Base-by-base conservation (phyloP, 805 yeast species). In the Candida sanyiensis region DNA sequence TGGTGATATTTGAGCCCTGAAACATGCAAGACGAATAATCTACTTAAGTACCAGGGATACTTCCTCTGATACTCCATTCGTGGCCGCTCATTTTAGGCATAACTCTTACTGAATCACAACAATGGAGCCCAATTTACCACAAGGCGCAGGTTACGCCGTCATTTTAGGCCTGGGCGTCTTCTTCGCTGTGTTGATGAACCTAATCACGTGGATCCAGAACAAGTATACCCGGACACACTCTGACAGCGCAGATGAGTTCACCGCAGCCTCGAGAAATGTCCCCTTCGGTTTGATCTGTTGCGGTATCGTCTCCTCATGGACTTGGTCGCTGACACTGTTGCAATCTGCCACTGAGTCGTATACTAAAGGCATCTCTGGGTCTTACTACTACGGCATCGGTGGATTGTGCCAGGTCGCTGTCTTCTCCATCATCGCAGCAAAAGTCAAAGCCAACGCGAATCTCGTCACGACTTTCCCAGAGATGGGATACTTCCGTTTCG, bases 61-160 rank as follows among this genome's bases (percentile, higher is more conserved):
- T n/a, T n/a, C n/a, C n/a, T n/a, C n/a, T n/a, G n/a, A n/a, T n/a
- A n/a, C n/a, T n/a, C n/a, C n/a, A n/a, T n/a, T n/a, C n/a, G n/a
- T n/a, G n/a, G n/a, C n/a, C n/a, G n/a, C n/a, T n/a, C n/a, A n/a
- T n/a, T n/a, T n/a, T n/a, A n/a, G n/a, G n/a, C n/a, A n/a, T n/a
- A n/a, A n/a, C n/a, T n/a, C n/a, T n/a, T 13, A 7, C 27, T 19
- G 33, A 17, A 15, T 7, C 28, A 18, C 10, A 3, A 31, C 28
- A 16, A 42, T 45, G 46, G 36, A 34, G 23, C 48, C 48, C 11
- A 33, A 45, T 35, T 19, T 77, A 30, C 72, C 80, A 5, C 80
- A 81, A 58, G 80, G 82, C 28, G 83, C 78, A 3, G 90, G 93
- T n/a, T 83, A 83, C 49, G 90, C 81, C 19, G 75, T 83, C 28